Evolutionary conservation across 2,329 filamentous ascomycete species (phyloP).

Genomic region (Botrytis hyacinthi): DNA sequence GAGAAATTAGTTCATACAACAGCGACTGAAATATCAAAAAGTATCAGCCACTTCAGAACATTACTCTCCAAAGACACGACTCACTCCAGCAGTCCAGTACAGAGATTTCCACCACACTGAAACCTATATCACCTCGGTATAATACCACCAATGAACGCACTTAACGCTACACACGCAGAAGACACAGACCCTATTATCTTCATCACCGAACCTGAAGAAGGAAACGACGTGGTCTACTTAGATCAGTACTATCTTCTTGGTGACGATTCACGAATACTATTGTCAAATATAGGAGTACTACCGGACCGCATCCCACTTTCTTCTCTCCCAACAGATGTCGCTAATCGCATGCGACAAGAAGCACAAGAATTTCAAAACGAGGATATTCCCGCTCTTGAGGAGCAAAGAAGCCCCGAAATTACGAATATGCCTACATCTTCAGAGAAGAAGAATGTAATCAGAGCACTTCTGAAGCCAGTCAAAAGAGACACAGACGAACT

Average conservation of each 20-base stretch:
- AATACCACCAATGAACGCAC: not conserved
- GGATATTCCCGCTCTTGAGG: not conserved
- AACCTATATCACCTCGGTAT: not conserved
- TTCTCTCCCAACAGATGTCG: not conserved
- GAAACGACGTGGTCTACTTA: fast-evolving
- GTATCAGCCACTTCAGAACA: not conserved
- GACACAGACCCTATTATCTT: not conserved
- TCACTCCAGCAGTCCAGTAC: not conserved
- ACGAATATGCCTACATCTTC: too few relatives aligned
- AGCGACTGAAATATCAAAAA: not conserved
- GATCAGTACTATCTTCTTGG: not conserved
- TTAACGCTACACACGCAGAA: fast-evolving
- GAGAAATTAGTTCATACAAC: too few relatives aligned
- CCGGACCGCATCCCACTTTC: fast-evolving
- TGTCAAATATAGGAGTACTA: not conserved
- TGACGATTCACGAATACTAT: not conserved
- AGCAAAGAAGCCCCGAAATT: not conserved
- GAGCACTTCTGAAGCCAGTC: not conserved
- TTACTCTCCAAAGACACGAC: not conserved
- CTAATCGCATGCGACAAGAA: not conserved
- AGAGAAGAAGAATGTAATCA: not conserved
- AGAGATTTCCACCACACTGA: not conserved
- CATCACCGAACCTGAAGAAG: not conserved
- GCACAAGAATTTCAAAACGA: not conserved
- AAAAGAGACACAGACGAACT: not conserved